Base-by-base conservation (phyloP, 139 green algal species). In the Choricystis sp. region DNA sequence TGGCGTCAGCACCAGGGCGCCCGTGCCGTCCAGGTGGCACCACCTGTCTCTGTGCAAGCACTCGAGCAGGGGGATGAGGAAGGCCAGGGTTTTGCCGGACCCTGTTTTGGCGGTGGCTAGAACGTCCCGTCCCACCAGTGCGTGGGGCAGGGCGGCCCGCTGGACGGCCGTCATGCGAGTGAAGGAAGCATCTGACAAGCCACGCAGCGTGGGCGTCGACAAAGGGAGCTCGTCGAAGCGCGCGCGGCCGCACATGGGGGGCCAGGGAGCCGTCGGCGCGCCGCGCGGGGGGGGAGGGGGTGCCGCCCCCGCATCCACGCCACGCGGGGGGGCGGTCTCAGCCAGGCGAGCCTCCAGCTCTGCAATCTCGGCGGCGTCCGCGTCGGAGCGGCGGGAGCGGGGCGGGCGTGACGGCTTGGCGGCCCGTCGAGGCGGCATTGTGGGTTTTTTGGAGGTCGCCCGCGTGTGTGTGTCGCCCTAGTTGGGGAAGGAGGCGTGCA, bases 61-160 rank as follows among this genome's bases (percentile, higher is more conserved):
- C 77, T 98, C 92, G 24, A 98, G 58, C n/a, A 91, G 78, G 29
- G 93, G 90, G 4, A 99, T 78, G 14, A 97, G 65, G 73, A 98
- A 99, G 4, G 88, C 75, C 21, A 99, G 74, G 1, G 93, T 98
- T 75, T 99, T 99, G 40, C 90, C 91, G 20, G 75, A 92, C n/a
- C 93, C 93, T 2, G 92, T 99, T 69, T 98, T 99, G 9, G 93
- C 93, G 1, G 93, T 93, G 22, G 93, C 92, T 40, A 99, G 75
- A 4, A 98, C 74, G 61, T 99, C 92, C 0, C 93, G 68, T 0
- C 90, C 92, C 24, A 62, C 72, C 24, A 99, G 79, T 9, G 90
- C 89, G 57, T 96, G 89, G 1, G 93, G 93, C 29, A 99, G 63
- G 3, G 89, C 80, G 19, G 89, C 86, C 0, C 87, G 73, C 78